These are phyloP conservation scores for Neonectria hederae DNA, from an alignment of 2,329 filamentous ascomycete species.

Conservation along the genomic window DNA sequence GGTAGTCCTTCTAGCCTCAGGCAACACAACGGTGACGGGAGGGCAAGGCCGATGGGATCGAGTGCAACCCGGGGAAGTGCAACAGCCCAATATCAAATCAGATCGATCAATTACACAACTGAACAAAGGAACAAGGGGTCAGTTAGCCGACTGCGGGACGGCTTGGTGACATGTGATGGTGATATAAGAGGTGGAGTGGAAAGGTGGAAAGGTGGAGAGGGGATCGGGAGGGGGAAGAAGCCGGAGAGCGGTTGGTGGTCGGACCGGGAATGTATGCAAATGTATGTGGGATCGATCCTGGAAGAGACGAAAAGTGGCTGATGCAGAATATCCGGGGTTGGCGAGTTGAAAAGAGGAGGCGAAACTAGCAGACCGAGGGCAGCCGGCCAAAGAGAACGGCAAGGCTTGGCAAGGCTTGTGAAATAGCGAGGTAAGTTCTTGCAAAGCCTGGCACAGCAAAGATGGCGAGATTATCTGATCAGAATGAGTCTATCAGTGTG, in stretches of 20 bases:
- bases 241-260: slow-evolving; percentile 17
- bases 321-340: slow-evolving; percentile 7
- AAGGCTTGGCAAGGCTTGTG: slow-evolving; percentile 13
- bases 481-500: background rate
- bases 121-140: background rate
- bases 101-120: slow-evolving; percentile 14
- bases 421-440: slow-evolving; percentile 20
- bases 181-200: slow-evolving; percentile 26
- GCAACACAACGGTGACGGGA: slow-evolving; percentile 4
- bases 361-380: slow-evolving; percentile 21
- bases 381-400: slow-evolving; percentile 17
- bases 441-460: slow-evolving; percentile 3
- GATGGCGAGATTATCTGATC: background rate
- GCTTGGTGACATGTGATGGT: slow-evolving; percentile 36
- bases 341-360: slow-evolving; percentile 13
- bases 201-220: slow-evolving; percentile 11
- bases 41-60: background rate
- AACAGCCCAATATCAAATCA: slow-evolving; percentile 8
- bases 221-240: slow-evolving; percentile 8
- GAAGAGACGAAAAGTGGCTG: slow-evolving; percentile 9
- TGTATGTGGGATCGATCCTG: too few relatives aligned
- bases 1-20: slow-evolving; percentile 6
- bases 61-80: background rate
- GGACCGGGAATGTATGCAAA: slow-evolving; percentile 20
- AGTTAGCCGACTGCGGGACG: slow-evolving; percentile 18